These are phyloP conservation scores for Ophiocordyceps sinensis DNA, from an alignment of 2,329 filamentous ascomycete genomes.

Conservation along the genomic window DNA sequence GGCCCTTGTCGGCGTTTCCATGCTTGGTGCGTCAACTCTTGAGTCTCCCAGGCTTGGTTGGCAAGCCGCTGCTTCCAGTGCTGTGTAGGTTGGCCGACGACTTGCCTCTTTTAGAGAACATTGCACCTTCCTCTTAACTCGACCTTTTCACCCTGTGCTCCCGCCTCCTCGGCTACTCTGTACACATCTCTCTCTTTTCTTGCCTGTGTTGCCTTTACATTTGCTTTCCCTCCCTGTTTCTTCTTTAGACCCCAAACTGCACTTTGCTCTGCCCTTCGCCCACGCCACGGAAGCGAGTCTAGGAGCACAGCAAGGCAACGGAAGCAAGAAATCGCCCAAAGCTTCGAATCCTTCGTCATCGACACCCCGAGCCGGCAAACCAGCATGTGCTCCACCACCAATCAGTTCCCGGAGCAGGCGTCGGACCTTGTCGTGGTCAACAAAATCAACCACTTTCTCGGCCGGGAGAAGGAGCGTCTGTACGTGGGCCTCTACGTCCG, in stretches of 20 bases:
- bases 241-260: neutral
- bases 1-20: neutral
- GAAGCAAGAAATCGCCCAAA: neutral
- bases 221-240: neutral
- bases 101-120: no score
- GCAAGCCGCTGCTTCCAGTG: neutral
- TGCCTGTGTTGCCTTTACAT: neutral
- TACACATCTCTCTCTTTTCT: no score
- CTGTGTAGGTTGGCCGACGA: no score
- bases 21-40: neutral
- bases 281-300: neutral
- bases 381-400: conserved; percentile 2
- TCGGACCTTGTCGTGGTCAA: conserved; percentile 1
- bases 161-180: no score
- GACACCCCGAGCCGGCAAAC: neutral
- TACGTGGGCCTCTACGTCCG: conserved; percentile 5
- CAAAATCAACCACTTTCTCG: neutral
- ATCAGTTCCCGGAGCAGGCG: conserved; percentile 1
- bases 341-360: neutral
- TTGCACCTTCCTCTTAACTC: no score
- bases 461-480: conserved; percentile 9
- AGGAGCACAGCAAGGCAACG: neutral
- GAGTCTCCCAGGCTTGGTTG: neutral
- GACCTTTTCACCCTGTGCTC: no score
- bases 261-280: neutral